These are phyloP conservation scores for Fraxinus ornus DNA, from an alignment of 305 asterid species.

Conservation along the genomic window DNA sequence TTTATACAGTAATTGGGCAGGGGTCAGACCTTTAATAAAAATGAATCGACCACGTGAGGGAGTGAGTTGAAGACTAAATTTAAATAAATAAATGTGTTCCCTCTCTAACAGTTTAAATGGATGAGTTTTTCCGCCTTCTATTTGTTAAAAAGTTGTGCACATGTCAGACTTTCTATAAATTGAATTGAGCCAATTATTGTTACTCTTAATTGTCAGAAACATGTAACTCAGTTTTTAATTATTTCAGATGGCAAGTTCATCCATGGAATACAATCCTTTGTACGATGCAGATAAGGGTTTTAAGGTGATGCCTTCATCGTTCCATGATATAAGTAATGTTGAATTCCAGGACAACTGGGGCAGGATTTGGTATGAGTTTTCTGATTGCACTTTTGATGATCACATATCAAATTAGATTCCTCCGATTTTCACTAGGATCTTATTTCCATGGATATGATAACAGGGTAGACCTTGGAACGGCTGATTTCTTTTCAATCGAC, in stretches of 20 bases:
- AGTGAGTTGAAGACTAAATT: background rate
- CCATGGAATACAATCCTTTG: slow-evolving; percentile 76
- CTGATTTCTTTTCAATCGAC: slow-evolving; percentile 84
- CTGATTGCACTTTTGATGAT: background rate
- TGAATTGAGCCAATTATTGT: background rate
- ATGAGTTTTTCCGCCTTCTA: background rate
- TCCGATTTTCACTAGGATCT: background rate
- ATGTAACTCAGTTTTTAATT: slow-evolving; percentile 6
- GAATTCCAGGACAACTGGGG: slow-evolving; percentile 98
- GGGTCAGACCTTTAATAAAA: background rate
- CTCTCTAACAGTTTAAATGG: background rate
- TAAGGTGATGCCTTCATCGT: slow-evolving; percentile 82
- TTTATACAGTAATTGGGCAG: background rate
- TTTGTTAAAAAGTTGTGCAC: background rate
- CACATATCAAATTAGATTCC: background rate
- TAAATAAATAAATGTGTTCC: background rate
- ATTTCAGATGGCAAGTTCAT: slow-evolving; percentile 67
- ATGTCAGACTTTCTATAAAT: background rate
- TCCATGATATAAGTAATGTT: slow-evolving; percentile 80
- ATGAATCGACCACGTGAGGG: background rate
- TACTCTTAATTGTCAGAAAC: background rate
- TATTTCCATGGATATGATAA: slow-evolving; percentile 15
- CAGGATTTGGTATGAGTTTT: slow-evolving; percentile 67
- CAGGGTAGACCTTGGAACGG: slow-evolving; percentile 96
- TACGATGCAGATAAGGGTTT: slow-evolving; percentile 81